Evolutionary conservation across 805 yeast genomes (phyloP).

Genomic region (Lipomyces orientalis): DNA sequence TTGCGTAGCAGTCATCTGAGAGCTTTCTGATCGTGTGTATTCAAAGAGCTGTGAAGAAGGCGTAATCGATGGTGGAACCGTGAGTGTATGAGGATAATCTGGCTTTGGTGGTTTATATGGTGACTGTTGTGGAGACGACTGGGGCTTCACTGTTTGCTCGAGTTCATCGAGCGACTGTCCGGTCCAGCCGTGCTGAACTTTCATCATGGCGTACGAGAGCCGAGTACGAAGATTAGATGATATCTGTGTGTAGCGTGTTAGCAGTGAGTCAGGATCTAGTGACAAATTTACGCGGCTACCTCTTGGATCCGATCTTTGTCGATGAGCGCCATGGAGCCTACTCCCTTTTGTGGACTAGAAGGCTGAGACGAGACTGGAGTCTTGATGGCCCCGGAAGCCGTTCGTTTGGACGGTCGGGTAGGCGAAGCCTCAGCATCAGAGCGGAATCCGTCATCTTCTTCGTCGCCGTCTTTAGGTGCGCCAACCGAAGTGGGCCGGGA

Average conservation of each 20-base stretch:
- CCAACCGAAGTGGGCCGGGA: neutral
- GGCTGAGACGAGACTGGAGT: constrained; percentile 16
- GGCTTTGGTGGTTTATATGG: neutral
- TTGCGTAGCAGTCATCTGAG: constrained; percentile 2
- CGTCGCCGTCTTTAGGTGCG: neutral
- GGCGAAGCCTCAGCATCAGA: neutral
- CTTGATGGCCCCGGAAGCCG: constrained; percentile 27
- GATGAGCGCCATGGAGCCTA: constrained; percentile 6
- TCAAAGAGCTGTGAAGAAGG: neutral
- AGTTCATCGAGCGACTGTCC: constrained; percentile 36
- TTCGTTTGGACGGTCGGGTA: constrained; percentile 25
- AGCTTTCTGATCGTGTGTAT: neutral
- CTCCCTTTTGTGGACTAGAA: constrained; percentile 1
- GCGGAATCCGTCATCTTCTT: constrained; percentile 2
- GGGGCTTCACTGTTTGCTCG: constrained; percentile 25
- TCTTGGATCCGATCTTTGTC: constrained; percentile 27
- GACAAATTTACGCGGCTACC: constrained; percentile 9
- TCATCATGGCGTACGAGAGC: constrained; percentile 42
- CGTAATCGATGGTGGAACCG: constrained; percentile 3
- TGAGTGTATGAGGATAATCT: constrained; percentile 8
- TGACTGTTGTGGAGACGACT: neutral
- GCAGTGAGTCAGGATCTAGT: neutral
- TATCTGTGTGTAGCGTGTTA: constrained; percentile 15
- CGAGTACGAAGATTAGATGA: constrained; percentile 40
- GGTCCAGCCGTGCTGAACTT: constrained; percentile 43